Base-by-base conservation (phyloP, 306 rosid genomes). In the Cicer bijugum region DNA sequence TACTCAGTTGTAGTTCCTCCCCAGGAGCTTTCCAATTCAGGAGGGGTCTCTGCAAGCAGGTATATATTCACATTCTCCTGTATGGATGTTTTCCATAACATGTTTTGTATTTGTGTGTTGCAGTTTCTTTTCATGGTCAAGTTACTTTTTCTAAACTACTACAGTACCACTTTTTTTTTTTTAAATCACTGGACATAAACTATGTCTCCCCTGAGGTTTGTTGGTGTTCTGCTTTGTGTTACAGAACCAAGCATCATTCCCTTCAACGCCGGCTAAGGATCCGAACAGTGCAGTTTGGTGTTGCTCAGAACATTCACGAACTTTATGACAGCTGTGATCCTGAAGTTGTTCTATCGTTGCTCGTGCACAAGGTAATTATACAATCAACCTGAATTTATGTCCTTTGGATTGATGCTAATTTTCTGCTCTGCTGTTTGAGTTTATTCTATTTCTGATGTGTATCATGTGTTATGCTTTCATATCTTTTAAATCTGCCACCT, bases 1-100 rank as follows among this genome's bases (percentile, higher is more conserved):
- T 94, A 94, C 74, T 80, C 97, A 35, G 97, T 94, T 76, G 94
- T 88, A 47, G 91, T 89, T 77, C 95, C 98, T 67, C 92, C 96
- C 23, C 80, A 80, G 84, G 92, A 91, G 73, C 94, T 85, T 85
- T 81, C 86, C 15, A 50, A 75, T 71, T 80, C 96, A 28, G 90
- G 8, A 69, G 67, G 10, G 39, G 77, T 61, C 62, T 79, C 92
- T 74, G 71, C 88, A 77, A 87, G 75, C 84, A 89, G 98, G 98
- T 91, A 87, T 53, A 61, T 12, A 77, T 43, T 52, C 72, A 14
- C 38, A 28, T 75, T 53, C 70, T 77, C 61, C 39, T 15, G 76
- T 76, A 16, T 73, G 37, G 47, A 55, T 62, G 61, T 68, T 72
- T 72, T 81, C 37, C 44, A 23, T 67, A n/a, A 44, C 67, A 77